Base-by-base conservation (phyloP, 1,284 basidiomycete species). In the Ceratobasidium sp. region DNA sequence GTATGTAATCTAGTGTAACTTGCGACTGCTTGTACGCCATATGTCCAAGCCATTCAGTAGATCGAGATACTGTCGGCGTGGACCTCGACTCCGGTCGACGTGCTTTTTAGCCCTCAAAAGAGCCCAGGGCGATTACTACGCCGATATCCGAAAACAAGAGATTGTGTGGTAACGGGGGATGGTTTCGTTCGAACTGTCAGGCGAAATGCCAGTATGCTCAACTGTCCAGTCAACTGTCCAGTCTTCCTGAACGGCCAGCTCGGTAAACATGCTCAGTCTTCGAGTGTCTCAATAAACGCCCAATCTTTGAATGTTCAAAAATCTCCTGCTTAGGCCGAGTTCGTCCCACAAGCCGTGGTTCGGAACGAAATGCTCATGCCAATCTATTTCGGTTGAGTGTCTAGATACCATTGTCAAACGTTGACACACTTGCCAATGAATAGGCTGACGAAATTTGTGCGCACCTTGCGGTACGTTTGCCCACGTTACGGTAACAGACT, bases 191-290 rank as follows among this genome's bases (percentile, higher is more conserved):
- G 1, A 8, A 24, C 1, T 69, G 66, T 27, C 22, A 47, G 2
- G 24, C 11, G 1, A 29, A 9, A 1, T 29, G 19, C 27, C n/a
- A n/a, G 7, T 19, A 36, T 4, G 17, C 11, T 1, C 19, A 22
- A 9, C 47, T 15, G 8, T n/a, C n/a, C n/a, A n/a, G n/a, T n/a
- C n/a, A n/a, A n/a, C n/a, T n/a, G n/a, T 22, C 24, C 22, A 48
- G 56, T 51, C 54, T 44, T 6, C 54, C 69, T 9, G 69, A 72
- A 41, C 60, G 69, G 69, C 56, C 33, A 29, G 54, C 56, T 51
- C 41, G 69, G 14, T 60, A 45, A 56, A 27, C 69, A 5, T 36
- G 36, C 31, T 48, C 56, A 31, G 54, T 59, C 1, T 60, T 62
- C 15, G 27, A 72, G 19, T 54, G 60, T 31, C 24, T 72, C 2